Conservation (phyloP, 768 basidiomycete genomes). For the Mycena kentingensis region DNA sequence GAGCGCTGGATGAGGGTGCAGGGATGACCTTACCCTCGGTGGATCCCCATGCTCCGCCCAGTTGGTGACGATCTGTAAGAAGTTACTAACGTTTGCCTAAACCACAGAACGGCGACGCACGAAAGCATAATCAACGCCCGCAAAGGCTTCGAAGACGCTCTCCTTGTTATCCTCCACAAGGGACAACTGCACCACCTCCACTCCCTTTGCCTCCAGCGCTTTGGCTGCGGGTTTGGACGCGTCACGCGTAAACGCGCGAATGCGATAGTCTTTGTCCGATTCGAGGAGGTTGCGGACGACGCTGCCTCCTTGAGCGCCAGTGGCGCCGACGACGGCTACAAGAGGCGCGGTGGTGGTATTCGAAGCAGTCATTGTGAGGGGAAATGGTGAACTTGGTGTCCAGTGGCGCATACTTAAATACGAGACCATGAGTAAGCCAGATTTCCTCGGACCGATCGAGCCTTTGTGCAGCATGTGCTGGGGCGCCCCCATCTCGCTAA, state of each 20-base stretch:
- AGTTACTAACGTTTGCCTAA: not conserved
- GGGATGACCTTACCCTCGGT: not conserved
- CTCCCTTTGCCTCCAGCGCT: not conserved
- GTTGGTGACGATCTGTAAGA: conserved; percentile 9
- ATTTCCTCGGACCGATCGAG: too few relatives aligned
- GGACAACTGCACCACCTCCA: not conserved
- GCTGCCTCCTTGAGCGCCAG: conserved; percentile 10
- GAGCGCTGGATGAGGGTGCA: not conserved
- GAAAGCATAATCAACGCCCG: conserved; percentile 5
- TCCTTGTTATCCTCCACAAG: conserved; percentile 6
- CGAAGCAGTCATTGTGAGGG: conserved; percentile 6
- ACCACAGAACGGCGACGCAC: not conserved
- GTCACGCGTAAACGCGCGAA: conserved; percentile 6
- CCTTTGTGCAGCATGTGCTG: too few relatives aligned
- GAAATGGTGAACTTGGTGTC: not conserved
- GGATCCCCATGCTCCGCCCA: conserved; percentile 8
- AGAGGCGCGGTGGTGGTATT: conserved; percentile 4
- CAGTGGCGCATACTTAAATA: too few relatives aligned
- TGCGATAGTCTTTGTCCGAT: conserved; percentile 10
- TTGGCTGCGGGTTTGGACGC: conserved; percentile 5
- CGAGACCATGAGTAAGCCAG: too few relatives aligned
- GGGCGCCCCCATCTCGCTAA: too few relatives aligned
- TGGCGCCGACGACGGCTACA: conserved; percentile 9
- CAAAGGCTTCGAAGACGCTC: conserved; percentile 3
- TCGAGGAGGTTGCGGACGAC: conserved; percentile 4